Percentiles rank a stretch among this genome's conserved stretches.
These are phyloP conservation scores for Penicillium diatomitis DNA, from an alignment of 495 filamentous ascomycete species.

Conservation along the genomic window DNA sequence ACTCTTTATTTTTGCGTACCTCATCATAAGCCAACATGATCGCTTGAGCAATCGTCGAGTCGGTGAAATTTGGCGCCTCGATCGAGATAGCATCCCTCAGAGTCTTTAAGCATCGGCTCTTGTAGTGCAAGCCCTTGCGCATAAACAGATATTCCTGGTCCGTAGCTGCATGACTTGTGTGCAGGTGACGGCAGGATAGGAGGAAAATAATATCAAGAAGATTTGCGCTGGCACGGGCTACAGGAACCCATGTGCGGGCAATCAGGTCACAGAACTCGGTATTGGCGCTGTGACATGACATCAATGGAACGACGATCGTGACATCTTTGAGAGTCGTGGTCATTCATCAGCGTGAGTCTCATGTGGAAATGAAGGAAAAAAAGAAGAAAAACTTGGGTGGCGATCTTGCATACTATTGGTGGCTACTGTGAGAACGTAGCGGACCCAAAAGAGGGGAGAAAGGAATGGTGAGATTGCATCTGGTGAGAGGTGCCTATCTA, in stretches of 20 bases:
- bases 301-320: conserved; percentile 11
- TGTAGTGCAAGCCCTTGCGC: conserved; percentile 3
- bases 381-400: too few species aligned
- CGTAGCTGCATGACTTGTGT: neutral
- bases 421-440: too few species aligned
- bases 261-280: conserved; percentile 6
- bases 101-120: conserved; percentile 1
- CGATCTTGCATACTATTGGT: neutral
- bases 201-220: conserved; percentile 8
- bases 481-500: too few species aligned
- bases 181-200: conserved; percentile 4
- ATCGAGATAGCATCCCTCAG: conserved; percentile 3
- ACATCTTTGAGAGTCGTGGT: neutral
- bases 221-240: conserved; percentile 1
- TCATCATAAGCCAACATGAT: conserved; percentile 21
- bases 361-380: too few species aligned
- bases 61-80: conserved; percentile 9
- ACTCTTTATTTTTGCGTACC: neutral
- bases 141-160: conserved; percentile 2
- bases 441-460: too few species aligned
- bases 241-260: conserved; percentile 3
- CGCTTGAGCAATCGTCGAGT: conserved; percentile 13
- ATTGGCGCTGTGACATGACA: conserved; percentile 9
- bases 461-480: too few species aligned
- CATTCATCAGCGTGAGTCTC: too few species aligned